Conservation (phyloP, 495 filamentous ascomycete genomes). For the Penicillium maclennaniae region DNA sequence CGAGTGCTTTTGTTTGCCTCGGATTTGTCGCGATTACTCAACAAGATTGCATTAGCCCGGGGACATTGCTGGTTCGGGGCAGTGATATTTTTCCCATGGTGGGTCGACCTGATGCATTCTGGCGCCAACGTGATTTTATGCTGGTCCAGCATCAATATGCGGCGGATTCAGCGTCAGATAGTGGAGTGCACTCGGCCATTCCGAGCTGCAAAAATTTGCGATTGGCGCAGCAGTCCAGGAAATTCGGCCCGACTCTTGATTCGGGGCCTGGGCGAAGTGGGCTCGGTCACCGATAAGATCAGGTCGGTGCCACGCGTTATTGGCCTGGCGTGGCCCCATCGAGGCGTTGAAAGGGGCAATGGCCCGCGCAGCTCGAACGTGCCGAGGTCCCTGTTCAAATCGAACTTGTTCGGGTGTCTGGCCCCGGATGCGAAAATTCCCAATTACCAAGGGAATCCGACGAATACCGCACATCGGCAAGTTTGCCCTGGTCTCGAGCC, state of each 20-base stretch:
- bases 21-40: constrained; percentile 6
- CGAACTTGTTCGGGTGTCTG: no score
- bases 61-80: constrained; percentile 16
- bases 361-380: not conserved
- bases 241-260: constrained; percentile 16
- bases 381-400: constrained; percentile 11
- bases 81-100: constrained; percentile 5
- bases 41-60: constrained; percentile 8
- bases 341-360: not conserved
- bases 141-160: no score
- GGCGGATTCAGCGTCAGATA: no score
- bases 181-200: no score
- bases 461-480: no score
- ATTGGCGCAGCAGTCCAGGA: not conserved
- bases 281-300: not conserved
- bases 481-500: no score
- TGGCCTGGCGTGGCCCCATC: not conserved
- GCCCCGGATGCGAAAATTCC: no score
- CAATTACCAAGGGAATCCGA: no score
- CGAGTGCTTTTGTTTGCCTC: not conserved
- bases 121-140: no score
- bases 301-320: not conserved
- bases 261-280: not conserved
- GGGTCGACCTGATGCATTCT: not conserved
- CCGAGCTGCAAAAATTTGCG: no score